phyloP scores from a whole-genome alignment of 768 basidiomycete genomes.

The Macrolepiota fuliginosa region DNA sequence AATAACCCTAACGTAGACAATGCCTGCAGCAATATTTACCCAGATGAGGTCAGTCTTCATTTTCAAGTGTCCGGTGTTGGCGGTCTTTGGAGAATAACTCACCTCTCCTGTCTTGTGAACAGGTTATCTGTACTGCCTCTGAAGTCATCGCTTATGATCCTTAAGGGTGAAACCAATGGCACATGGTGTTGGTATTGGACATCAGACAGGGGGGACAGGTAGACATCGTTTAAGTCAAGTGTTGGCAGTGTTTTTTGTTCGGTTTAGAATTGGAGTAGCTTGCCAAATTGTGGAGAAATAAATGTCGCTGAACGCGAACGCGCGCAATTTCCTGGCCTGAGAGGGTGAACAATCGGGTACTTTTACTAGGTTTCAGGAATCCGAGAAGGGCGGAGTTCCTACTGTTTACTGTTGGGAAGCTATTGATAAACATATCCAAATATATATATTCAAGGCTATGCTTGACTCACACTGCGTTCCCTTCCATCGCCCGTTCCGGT shows the following conservation, averaged over 20 bases:
- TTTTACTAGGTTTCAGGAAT: background rate
- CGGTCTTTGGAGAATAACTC: background rate
- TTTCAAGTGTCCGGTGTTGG: too few species aligned
- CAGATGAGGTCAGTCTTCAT: conserved; percentile 44
- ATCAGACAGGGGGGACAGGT: background rate
- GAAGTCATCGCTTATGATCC: background rate
- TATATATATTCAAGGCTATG: background rate
- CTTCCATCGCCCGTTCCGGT: too few species aligned
- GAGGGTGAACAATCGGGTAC: too few species aligned
- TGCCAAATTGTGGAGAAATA: background rate
- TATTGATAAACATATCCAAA: too few species aligned
- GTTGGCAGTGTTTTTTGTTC: background rate
- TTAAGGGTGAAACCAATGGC: background rate
- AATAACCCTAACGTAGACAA: conserved; percentile 68
- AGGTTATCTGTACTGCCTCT: background rate
- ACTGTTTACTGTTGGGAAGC: too few species aligned
- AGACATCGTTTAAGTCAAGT: background rate
- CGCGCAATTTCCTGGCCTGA: background rate
- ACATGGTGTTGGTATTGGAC: background rate
- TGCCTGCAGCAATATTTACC: conserved; percentile 52
- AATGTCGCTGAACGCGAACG: background rate
- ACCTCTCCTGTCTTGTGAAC: background rate
- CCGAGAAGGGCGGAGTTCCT: too few species aligned
- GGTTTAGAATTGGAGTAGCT: background rate
- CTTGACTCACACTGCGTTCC: background rate